phyloP scores from a whole-genome alignment of 768 basidiomycete species.

The Cyclocybe cylindracea region DNA sequence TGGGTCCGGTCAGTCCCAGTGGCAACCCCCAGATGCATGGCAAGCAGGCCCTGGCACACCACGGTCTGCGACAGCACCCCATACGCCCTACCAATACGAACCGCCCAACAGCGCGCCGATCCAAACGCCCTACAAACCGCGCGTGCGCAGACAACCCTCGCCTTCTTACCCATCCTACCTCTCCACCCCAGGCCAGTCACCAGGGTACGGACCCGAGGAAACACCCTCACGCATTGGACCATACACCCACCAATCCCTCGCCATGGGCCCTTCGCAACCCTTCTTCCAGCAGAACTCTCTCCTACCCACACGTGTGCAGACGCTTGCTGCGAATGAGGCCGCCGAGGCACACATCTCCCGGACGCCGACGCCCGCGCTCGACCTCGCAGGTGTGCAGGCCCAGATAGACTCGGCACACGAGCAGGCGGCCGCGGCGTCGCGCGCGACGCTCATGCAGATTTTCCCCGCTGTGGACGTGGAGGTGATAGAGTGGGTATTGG shows the following conservation, averaged over 20 bases:
- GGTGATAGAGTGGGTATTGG: constrained; percentile 86
- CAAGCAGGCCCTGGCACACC: constrained; percentile 13
- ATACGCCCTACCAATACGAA: constrained; percentile 38
- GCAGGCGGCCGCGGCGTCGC: constrained; percentile 68
- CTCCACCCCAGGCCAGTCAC: constrained; percentile 33
- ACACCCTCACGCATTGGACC: constrained; percentile 52
- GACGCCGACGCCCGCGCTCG: constrained; percentile 69
- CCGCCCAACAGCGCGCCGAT: constrained; percentile 36
- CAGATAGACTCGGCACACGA: constrained; percentile 81
- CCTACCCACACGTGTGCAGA: constrained; percentile 47
- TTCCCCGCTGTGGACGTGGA: constrained; percentile 85
- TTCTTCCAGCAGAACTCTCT: constrained; percentile 27
- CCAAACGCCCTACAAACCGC: constrained; percentile 76
- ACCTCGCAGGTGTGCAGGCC: constrained; percentile 67
- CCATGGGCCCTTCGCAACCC: constrained; percentile 51
- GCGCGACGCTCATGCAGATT: constrained; percentile 82
- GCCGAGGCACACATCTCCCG: constrained; percentile 51
- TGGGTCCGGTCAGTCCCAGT: constrained; percentile 28
- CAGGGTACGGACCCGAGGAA: constrained; percentile 44
- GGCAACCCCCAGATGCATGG: constrained; percentile 39
- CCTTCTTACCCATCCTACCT: constrained; percentile 32
- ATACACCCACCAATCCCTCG: constrained; percentile 48
- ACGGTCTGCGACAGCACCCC: constrained; percentile 32
- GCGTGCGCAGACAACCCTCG: constrained; percentile 57
- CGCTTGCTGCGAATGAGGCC: constrained; percentile 29